phyloP scores from a whole-genome alignment of 139 green algal genomes.

The Desmodesmus armatus region DNA sequence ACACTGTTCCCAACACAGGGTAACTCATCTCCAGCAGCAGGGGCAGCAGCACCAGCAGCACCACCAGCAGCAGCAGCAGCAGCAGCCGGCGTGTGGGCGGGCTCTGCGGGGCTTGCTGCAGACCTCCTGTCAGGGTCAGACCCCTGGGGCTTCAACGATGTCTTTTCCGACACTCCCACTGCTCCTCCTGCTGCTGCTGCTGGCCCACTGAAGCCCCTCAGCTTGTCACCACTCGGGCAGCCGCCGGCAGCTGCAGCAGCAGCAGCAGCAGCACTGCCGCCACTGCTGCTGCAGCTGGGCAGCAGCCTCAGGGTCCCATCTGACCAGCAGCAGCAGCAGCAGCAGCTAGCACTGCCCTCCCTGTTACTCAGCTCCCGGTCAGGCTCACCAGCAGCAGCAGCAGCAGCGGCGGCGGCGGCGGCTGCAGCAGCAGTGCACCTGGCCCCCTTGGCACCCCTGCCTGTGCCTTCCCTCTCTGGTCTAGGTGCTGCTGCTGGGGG shows the following conservation, averaged over 20 bases:
- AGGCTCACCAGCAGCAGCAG: too few relatives aligned
- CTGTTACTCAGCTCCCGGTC: too few relatives aligned
- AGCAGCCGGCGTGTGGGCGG: not conserved
- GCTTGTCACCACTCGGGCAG: too few relatives aligned
- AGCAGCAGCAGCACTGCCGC: not conserved
- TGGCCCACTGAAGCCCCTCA: too few relatives aligned
- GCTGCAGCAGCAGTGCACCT: too few relatives aligned
- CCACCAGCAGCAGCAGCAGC: slow-evolving; percentile 6
- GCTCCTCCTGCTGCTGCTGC: not conserved
- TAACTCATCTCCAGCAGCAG: not conserved
- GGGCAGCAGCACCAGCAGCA: not conserved
- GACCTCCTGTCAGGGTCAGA: not conserved
- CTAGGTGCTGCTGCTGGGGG: too few relatives aligned
- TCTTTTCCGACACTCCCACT: not conserved
- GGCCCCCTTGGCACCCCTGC: too few relatives aligned
- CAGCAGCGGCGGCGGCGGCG: too few relatives aligned
- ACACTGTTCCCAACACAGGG: not conserved
- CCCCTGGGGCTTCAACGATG: too few relatives aligned
- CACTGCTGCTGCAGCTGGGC: not conserved
- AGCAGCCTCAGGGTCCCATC: too few relatives aligned
- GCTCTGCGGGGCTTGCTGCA: not conserved
- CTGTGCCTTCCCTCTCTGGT: too few relatives aligned
- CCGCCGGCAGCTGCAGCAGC: not conserved
- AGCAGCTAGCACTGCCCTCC: too few relatives aligned
- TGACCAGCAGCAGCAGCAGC: slow-evolving; percentile 13